Evolutionary conservation across 2,329 filamentous ascomycete genomes (phyloP), one percentile per base, ranked within the genome.

Genomic region (Trichoderma sp.): DNA sequence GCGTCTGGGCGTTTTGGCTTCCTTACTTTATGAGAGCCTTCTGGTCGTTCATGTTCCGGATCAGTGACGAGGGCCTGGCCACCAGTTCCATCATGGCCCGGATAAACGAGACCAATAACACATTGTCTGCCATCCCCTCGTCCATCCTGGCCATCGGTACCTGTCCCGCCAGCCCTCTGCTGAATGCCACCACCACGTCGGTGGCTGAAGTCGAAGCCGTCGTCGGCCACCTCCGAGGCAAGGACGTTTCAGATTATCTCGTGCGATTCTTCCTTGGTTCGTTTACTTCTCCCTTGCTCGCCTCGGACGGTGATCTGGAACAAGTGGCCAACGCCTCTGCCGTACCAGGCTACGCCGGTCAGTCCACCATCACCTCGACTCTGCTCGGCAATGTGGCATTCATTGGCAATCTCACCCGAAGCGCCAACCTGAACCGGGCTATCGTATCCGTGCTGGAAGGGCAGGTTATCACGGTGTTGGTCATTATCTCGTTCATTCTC

Each of bases 31-130:
- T 98, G 85, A 87, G 96, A 71, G 89, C 91, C 44, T 88, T 96
- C 54, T 99, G 95, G 96, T 88, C 94, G 45, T 90, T 92, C 67
- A 83, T 98, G 70, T 98, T 99, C 79, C 99, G 93, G 93, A 81
- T 97, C 67, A 93, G 91, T 67, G 93, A 97, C 83, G 91, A 79
- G 83, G 91, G 85, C 2, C 75, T 87, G 5, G 80, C 81, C 12
- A 74, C 75, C 54, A 71, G 72, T 61, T 70, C 75, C 9, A 65
- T 75, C 7, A 66, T 73, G 15, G 64, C 72, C 4, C 71, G 69
- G 5, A 56, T 43, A 15, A 63, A 66, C 48, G 52, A 61, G 39
- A 59, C 68, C 60, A 76, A 73, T 34, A 70, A 67, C 17, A 67
- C 65, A 5, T 68, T 71, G 10, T 63, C 71, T 17, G 67, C 71